Percentiles rank a stretch among this genome's conserved stretches.
Conservation (phyloP, 257 asterid species). For the Jacaranda mimosifolia region DNA sequence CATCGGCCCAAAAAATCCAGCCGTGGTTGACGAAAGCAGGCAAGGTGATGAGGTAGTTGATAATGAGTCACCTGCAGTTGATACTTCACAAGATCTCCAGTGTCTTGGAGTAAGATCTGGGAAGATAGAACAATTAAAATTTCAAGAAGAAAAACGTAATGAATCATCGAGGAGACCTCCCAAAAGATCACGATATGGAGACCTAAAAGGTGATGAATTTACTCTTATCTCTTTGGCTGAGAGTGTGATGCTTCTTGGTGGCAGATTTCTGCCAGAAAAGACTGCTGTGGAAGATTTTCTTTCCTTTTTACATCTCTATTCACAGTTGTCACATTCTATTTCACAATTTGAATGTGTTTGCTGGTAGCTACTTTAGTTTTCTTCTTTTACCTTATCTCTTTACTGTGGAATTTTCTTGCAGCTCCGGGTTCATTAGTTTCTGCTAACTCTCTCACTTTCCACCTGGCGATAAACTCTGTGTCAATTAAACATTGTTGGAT, state of each 20-base stretch:
- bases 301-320: background rate
- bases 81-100: constrained; percentile 33
- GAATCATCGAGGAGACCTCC: constrained; percentile 38
- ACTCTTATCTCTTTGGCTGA: constrained; percentile 25
- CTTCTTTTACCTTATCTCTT: background rate
- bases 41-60: constrained; percentile 31
- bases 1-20: constrained; percentile 8
- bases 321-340: background rate
- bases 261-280: too few relatives aligned
- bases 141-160: constrained; percentile 31
- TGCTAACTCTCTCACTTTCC: constrained; percentile 18
- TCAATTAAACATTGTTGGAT: constrained; percentile 39
- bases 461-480: constrained; percentile 26
- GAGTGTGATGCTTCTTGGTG: too few relatives aligned
- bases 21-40: constrained; percentile 31
- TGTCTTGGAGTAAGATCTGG: constrained; percentile 19
- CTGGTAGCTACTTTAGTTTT: background rate
- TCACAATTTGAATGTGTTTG: background rate
- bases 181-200: constrained; percentile 50
- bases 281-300: constrained; percentile 5
- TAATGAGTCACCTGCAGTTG: constrained; percentile 24
- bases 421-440: constrained; percentile 34
- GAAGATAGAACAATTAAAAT: constrained; percentile 38
- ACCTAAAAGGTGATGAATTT: constrained; percentile 38
- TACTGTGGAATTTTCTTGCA: constrained; percentile 32